Conservation (phyloP, 441 rosid genomes). For the Adansonia grandidieri region DNA sequence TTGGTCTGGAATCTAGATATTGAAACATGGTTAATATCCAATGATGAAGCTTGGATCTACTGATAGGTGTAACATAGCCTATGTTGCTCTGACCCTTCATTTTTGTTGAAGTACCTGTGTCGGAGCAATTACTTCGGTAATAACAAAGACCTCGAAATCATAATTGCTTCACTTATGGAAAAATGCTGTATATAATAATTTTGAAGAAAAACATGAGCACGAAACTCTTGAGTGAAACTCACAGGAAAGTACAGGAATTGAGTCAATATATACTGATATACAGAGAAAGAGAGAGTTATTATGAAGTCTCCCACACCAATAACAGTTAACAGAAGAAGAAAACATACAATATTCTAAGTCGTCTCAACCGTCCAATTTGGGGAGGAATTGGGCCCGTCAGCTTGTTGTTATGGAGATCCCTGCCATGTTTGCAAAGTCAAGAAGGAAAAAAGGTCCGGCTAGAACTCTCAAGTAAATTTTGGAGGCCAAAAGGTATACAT, state of each 20-base stretch:
- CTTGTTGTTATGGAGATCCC: slow-evolving; percentile 84
- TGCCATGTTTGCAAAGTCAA: slow-evolving; percentile 36
- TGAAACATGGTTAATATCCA: slow-evolving; percentile 12
- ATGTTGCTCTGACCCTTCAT: no score
- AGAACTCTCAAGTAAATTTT: background rate
- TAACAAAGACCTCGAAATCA: background rate
- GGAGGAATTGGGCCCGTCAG: slow-evolving; percentile 83
- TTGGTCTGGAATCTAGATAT: background rate
- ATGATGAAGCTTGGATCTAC: background rate
- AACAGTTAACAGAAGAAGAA: slow-evolving; percentile 20
- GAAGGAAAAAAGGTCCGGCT: background rate
- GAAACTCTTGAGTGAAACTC: background rate
- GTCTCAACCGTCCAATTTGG: slow-evolving; percentile 70
- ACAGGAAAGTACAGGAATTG: background rate
- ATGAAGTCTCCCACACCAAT: background rate
- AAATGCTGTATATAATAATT: background rate
- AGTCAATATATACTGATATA: background rate
- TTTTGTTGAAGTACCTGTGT: no score
- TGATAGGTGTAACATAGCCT: background rate
- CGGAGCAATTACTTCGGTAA: background rate
- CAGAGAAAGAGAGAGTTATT: slow-evolving; percentile 4
- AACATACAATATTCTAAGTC: slow-evolving; percentile 65
- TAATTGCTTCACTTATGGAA: background rate
- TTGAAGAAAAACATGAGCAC: background rate
- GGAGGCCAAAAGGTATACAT: background rate